Evolutionary conservation across 164 flowering plant species (phyloP).

Genomic region (Berberis vulgaris): DNA sequence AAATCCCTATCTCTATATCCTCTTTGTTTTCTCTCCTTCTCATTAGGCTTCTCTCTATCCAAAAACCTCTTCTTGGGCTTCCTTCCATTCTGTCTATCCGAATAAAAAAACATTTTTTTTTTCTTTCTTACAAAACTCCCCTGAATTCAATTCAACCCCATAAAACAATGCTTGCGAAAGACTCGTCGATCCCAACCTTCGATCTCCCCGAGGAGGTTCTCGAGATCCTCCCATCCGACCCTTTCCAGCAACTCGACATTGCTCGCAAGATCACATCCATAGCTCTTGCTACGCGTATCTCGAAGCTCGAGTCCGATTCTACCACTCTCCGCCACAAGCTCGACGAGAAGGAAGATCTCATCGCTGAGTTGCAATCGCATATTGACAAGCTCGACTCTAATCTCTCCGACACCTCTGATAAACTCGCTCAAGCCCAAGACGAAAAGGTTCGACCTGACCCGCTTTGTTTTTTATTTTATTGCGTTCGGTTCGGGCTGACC

Average conservation of each 20-base stretch:
- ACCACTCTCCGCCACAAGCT: slow-evolving; percentile 35
- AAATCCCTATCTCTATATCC: slow-evolving; percentile 3
- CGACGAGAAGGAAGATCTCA: slow-evolving; percentile 45
- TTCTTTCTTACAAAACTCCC: background rate
- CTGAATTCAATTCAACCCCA: background rate
- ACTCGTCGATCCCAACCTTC: slow-evolving; percentile 27
- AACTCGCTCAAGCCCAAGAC: slow-evolving; percentile 39
- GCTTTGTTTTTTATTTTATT: background rate
- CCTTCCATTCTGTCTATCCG: too few relatives aligned
- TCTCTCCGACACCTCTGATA: slow-evolving; percentile 43
- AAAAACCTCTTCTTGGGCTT: too few relatives aligned
- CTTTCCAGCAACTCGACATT: slow-evolving; percentile 84
- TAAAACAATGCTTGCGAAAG: slow-evolving; percentile 15
- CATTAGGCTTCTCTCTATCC: too few relatives aligned
- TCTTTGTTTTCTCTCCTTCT: background rate
- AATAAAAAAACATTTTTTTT: background rate
- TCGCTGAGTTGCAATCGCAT: slow-evolving; percentile 56
- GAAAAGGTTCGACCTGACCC: slow-evolving; percentile 32
- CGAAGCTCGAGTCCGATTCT: slow-evolving; percentile 62
- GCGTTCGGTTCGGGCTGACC: background rate
- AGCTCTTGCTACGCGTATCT: slow-evolving; percentile 77
- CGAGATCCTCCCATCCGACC: slow-evolving; percentile 67
- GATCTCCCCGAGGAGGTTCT: slow-evolving; percentile 67
- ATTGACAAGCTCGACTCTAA: slow-evolving; percentile 58
- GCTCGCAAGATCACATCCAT: slow-evolving; percentile 95